Evolutionary conservation across 345 rosid genomes (phyloP), one percentile per base, ranked within the genome.

Genomic region (Raphanus sativus): DNA sequence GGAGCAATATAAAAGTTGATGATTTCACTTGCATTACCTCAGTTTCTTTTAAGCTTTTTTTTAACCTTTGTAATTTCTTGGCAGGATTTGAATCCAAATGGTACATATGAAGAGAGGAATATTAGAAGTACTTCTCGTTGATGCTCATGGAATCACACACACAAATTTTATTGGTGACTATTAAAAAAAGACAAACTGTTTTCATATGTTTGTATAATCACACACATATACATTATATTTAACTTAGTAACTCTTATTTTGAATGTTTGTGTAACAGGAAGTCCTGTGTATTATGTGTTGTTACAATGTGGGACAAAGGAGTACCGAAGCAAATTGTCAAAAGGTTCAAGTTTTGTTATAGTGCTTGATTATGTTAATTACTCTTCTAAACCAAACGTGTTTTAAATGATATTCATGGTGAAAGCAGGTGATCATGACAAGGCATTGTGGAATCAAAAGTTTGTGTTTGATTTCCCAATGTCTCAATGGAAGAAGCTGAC

Each of bases 361-460:
- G 21, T 21, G 21, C 21, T 21, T 21, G 21, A 21, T 21, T 21
- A 21, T 21, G 21, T 21, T n/a, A n/a, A n/a, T n/a, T 21, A 21
- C 21, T 52, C 30, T 67, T 72, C 21, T 66, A 11, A 52, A 24
- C 28, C 69, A 62, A 45, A 17, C 12, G 6, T 68, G 17, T 21
- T 21, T 21, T 21, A 21, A 21, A 21, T 21, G 10, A 9, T 6
- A 13, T 3, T 13, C 36, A 42, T 40, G 25, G 48, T 64, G 26
- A 66, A 40, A 73, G 76, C 78, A 92, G 95, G 85, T 75, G 81
- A 84, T 76, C 81, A 83, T 72, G 82, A 80, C 5, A 83, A 81
- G 16, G 87, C 85, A 40, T 62, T 86, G 82, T 94, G 98, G 98
- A 92, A 94, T 82, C 86, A 94, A 86, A 94, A 94, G 82, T 87